Evolutionary conservation across 441 rosid species (phyloP), one percentile per base, ranked within the genome.

Genomic region (Jatropha multifida): DNA sequence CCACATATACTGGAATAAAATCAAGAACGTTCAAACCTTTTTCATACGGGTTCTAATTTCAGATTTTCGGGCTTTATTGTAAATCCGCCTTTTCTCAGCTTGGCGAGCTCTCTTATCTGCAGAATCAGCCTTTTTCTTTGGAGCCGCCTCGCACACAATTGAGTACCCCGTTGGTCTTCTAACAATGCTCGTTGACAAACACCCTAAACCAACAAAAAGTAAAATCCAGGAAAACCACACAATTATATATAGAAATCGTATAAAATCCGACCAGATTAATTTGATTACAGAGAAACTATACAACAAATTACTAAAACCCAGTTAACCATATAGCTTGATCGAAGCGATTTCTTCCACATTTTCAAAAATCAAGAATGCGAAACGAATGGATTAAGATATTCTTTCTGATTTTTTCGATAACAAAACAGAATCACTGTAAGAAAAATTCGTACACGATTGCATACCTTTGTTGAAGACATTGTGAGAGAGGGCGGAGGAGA

Each of bases 81-180:
- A 89, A 75, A 95, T 9, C 37, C 96, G 88, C 75, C 95, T 82
- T 78, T 95, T 93, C 85, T 93, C 97, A 27, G 90, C 84, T 80
- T 90, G 99, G 37, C 95, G 88, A 75, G 89, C 86, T 81, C 99
- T 88, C 88, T 95, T 93, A 1, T 77, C 92, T 73, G 97, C 99
- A 14, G 99, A 93, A 82, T 93, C 97, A n/a, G 93, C 86, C 76
- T 85, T 90, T 83, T 81, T 89, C 66, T 65, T 83, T 0, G 98
- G 86, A 78, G 90, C 88, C 65, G 88, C 95, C 84, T 89, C 96
- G 49, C 98, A 95, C 17, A 89, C 96, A 64, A 93, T 77, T 40
- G 81, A 82, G 48, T 56, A 83, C 78, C 86, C 88, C 58, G 8
- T 61, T 71, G 86, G 87, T 81, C 82, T 86, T 81, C 71, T 81